Evolutionary conservation across 805 yeast species (phyloP).

Genomic region (Saccharomyces jurei): DNA sequence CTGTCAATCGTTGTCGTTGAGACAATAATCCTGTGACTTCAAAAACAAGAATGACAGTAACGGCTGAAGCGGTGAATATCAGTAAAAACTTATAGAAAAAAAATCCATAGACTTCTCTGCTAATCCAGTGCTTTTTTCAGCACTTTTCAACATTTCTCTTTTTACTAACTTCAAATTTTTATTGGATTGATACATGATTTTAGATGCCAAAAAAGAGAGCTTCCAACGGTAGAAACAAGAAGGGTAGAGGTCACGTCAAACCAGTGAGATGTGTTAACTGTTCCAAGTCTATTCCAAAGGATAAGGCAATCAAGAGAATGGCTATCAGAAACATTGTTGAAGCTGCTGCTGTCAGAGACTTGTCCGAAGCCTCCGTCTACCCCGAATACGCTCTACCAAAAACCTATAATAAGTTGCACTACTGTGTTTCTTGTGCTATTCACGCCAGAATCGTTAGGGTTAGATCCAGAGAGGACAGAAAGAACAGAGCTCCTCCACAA

Average conservation of each 20-base stretch:
- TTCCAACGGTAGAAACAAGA: constrained; percentile 99
- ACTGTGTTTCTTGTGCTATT: constrained; percentile 99
- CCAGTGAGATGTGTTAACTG: constrained; percentile 99
- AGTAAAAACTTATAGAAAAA: background rate
- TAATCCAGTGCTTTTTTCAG: background rate
- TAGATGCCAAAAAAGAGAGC: constrained; percentile 99
- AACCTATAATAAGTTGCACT: constrained; percentile 98
- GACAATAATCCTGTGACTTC: background rate
- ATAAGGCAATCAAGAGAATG: constrained; percentile 99
- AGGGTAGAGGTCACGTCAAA: constrained; percentile 99
- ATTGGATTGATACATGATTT: background rate
- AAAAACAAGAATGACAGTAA: background rate
- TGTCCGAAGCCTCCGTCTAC: constrained; percentile 98
- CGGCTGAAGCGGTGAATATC: background rate
- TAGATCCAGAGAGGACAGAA: constrained; percentile 98
- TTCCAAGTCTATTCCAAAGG: constrained; percentile 99
- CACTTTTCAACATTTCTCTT: background rate
- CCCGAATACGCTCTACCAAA: constrained; percentile 98
- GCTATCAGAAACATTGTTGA: constrained; percentile 99
- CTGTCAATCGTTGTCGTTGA: background rate
- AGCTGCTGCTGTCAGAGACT: constrained; percentile 99
- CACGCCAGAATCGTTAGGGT: constrained; percentile 99
- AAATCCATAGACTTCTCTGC: background rate
- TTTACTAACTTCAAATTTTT: background rate
- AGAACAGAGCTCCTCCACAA: constrained; percentile 97